Evolutionary conservation across 2,329 filamentous ascomycete genomes (phyloP).

Genomic region (Penicillium sp.): DNA sequence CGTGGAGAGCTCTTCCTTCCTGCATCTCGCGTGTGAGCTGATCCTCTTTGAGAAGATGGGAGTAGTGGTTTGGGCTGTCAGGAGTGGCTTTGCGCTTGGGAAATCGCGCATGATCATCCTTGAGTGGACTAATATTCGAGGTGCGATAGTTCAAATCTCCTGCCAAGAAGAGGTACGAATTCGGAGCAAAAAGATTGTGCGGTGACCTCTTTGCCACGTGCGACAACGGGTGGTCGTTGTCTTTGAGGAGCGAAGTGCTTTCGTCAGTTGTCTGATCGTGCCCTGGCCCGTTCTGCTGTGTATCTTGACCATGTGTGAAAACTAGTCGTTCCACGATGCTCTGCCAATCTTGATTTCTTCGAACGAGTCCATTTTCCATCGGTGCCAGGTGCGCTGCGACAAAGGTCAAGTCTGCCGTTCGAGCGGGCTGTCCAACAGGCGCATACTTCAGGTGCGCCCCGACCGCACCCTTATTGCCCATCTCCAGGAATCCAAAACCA

Average conservation of each 20-base stretch:
- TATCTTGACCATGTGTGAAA: conserved; percentile 47
- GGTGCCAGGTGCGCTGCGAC: conserved; percentile 83
- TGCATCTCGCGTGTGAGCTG: conserved; percentile 69
- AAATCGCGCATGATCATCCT: conserved; percentile 54
- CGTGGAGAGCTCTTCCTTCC: conserved; percentile 67
- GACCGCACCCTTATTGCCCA: conserved; percentile 94
- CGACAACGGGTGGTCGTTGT: conserved; percentile 12
- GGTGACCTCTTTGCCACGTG: conserved; percentile 26
- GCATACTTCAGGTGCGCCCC: conserved; percentile 65
- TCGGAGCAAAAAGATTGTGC: conserved; percentile 63
- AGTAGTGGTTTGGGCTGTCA: conserved; percentile 56
- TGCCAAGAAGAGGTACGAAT: conserved; percentile 73
- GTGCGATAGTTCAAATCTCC: conserved; percentile 97
- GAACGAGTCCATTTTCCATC: conserved; percentile 70
- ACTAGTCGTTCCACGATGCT: conserved; percentile 73
- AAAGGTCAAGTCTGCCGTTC: conserved; percentile 67
- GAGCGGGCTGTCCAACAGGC: conserved; percentile 30
- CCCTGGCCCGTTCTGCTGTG: conserved; percentile 30
- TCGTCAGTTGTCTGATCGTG: conserved; percentile 24
- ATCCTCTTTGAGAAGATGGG: conserved; percentile 63
- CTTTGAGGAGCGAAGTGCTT: conserved; percentile 26
- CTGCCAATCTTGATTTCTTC: conserved; percentile 83
- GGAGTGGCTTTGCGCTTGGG: conserved; percentile 52
- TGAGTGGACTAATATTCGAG: conserved; percentile 57
- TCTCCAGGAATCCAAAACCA: conserved; percentile 76